Evolutionary conservation across 345 rosid species (phyloP).

Genomic region (Pistacia vera): DNA sequence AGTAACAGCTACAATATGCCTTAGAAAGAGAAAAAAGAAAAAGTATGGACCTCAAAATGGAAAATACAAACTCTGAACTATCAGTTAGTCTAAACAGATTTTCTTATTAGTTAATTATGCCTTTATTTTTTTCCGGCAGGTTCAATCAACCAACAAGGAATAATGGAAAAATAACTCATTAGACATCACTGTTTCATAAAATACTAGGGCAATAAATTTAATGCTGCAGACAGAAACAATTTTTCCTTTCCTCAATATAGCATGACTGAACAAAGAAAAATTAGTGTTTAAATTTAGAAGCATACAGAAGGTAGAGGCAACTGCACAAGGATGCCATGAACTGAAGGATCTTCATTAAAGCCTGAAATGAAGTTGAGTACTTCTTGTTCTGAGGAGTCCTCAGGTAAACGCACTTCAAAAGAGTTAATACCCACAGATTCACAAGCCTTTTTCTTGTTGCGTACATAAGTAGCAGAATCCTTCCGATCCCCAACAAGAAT

Average conservation of each 20-base stretch:
- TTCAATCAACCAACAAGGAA: not conserved
- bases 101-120: not conserved
- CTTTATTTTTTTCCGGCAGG: not conserved
- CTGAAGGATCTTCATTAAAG: conserved; percentile 67
- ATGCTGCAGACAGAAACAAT: not conserved
- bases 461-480: conserved; percentile 84
- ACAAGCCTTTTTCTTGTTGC: conserved; percentile 89
- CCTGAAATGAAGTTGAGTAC: conserved; percentile 56
- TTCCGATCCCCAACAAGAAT: conserved; percentile 81
- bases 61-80: not conserved
- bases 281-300: conserved; percentile 18
- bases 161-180: not conserved
- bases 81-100: not conserved
- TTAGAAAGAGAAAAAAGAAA: not conserved
- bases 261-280: not conserved
- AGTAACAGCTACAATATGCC: not conserved
- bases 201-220: not conserved
- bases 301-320: conserved; percentile 79
- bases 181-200: not conserved
- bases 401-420: conserved; percentile 59
- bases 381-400: conserved; percentile 63
- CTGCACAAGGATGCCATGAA: conserved; percentile 95
- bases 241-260: not conserved
- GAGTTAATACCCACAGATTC: conserved; percentile 79
- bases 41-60: not conserved